phyloP scores from a whole-genome alignment of 139 green algal species.

The Chlorella sp. region DNA sequence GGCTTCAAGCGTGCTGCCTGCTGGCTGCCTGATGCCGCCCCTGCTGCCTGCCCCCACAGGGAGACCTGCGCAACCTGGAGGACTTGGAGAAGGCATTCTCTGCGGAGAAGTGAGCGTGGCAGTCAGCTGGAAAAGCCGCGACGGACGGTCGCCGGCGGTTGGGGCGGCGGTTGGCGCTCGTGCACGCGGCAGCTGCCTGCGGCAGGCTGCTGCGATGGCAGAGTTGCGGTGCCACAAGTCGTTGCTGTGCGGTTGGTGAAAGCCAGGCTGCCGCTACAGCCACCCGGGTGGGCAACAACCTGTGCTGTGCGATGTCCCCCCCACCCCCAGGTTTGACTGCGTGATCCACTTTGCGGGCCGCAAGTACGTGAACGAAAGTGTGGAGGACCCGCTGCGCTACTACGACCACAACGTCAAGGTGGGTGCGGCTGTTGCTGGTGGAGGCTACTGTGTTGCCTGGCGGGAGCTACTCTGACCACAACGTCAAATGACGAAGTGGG shows the following conservation, averaged over 20 bases:
- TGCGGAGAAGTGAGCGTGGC: constrained; percentile 41
- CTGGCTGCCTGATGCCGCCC: background rate
- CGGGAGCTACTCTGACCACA: no score
- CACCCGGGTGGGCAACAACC: background rate
- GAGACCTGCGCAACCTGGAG: constrained; percentile 52
- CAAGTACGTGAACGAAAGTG: constrained; percentile 55
- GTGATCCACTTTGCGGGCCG: constrained; percentile 59
- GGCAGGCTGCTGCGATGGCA: no score
- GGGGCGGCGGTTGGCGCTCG: no score
- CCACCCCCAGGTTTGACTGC: constrained; percentile 30
- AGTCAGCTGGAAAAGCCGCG: background rate
- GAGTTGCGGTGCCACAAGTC: no score
- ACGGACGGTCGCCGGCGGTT: no score
- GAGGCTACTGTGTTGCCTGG: no score
- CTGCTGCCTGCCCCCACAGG: constrained; percentile 15
- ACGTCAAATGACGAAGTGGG: no score
- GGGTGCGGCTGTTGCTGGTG: no score
- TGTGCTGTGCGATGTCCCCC: background rate
- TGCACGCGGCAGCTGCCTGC: no score
- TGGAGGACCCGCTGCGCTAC: constrained; percentile 82
- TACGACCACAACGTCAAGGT: constrained; percentile 96
- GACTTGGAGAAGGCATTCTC: constrained; percentile 55
- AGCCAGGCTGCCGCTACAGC: no score
- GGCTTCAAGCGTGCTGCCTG: background rate
- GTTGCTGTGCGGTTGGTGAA: no score